A percentile compares a stretch with the other conserved stretches of the same genome.
phyloP scores from a whole-genome alignment of 176 grass and related monocot species.

The Saccharum officinarum region DNA sequence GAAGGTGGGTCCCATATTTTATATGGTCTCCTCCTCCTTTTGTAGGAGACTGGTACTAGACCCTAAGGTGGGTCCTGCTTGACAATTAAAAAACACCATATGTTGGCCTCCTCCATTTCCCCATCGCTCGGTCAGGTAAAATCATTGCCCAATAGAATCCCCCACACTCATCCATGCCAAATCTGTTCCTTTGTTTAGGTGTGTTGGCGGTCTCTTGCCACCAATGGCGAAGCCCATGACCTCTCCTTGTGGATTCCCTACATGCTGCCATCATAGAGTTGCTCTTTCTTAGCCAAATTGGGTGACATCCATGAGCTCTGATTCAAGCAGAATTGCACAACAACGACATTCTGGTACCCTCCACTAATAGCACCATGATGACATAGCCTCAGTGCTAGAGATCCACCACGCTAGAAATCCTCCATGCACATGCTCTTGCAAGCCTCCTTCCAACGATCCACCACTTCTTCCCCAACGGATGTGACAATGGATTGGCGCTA shows the following conservation, averaged over 20 bases:
- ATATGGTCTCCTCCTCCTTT: background rate
- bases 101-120: background rate
- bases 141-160: background rate
- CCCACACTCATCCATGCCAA: background rate
- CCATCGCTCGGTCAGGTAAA: background rate
- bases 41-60: background rate
- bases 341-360: background rate
- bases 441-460: background rate
- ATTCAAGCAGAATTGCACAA: background rate
- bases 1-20: background rate
- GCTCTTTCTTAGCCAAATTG: background rate
- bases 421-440: background rate
- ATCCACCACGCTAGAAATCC: background rate
- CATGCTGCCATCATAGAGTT: background rate
- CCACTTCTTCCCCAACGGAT: background rate
- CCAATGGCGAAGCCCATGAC: background rate
- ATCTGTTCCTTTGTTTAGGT: background rate
- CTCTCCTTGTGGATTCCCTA: background rate
- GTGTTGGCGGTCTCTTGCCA: background rate
- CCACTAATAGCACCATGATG: background rate
- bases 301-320: background rate
- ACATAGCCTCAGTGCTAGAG: background rate
- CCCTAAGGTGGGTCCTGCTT: background rate
- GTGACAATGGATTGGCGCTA: background rate
- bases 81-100: background rate